Evolutionary conservation across 345 rosid species (phyloP), one percentile per base, ranked within the genome.

Genomic region (Geranium rotundifolium): DNA sequence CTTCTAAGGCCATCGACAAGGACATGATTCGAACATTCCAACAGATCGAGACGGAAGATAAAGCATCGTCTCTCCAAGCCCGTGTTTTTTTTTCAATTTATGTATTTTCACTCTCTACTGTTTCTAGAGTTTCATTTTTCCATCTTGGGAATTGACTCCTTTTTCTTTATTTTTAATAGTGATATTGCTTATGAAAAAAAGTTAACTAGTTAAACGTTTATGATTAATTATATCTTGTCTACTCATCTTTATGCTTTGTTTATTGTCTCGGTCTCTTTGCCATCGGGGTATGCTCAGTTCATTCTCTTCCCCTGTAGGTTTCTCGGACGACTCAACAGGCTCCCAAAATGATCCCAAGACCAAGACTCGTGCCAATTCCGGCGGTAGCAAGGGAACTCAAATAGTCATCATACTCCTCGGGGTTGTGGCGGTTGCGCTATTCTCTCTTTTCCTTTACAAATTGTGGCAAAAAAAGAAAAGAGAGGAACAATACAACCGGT

Each of bases 401-500:
- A 72, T 86, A 8, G 68, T 75, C 56, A 69, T 85, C 54, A 34
- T 90, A 66, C 64, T 82, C 34, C 17, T 86, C 27, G 88, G 71
- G 54, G 31, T 95, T 59, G 80, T 68, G 66, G 84, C 76, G 14
- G 71, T 86, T 41, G 89, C 68, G 9, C 66, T 80, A 72, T 76
- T 88, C 72, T 79, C 83, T 2, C 79, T 86, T 70, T 75, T 83
- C 72, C 81, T 95, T 29, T 86, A 76, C 84, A 90, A 90, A 81
- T 68, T 88, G 16, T 90, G 96, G 96, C 95, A 90, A 69, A 93
- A 80, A 88, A 93, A 90, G 90, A 93, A 90, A 78, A 77, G 97
- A 72, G 96, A 90, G 7, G 96, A 90, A 79, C 99, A 90, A 70
- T 88, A 88, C 68, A 97, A 97, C 37, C 85, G 92, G n/a, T 89